Percentiles rank a stretch among this genome's conserved stretches.
Conservation (phyloP, 805 yeast species). For the Metschnikowia noctiluminum region DNA sequence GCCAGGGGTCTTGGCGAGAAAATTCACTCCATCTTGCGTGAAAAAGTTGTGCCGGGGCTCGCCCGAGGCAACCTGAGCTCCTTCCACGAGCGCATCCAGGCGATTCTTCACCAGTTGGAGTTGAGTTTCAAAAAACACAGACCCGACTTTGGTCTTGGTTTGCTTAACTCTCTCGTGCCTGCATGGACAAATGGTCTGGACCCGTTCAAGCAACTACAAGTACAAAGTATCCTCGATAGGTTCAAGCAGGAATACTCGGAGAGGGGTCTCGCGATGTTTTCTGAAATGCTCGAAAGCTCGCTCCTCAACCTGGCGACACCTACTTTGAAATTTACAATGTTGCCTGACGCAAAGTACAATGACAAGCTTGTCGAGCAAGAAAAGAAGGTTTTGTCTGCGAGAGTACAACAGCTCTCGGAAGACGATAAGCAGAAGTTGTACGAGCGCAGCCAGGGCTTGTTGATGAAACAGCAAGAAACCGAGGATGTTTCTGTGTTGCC, state of each 20-base stretch:
- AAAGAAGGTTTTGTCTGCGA: constrained; percentile 41
- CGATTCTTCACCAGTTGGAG: constrained; percentile 85
- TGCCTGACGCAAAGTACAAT: constrained; percentile 60
- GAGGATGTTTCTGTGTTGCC: constrained; percentile 84
- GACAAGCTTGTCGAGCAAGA: constrained; percentile 55
- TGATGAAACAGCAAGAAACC: constrained; percentile 58
- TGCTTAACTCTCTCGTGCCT: constrained; percentile 72
- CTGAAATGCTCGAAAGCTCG: constrained; percentile 52
- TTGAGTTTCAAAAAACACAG: constrained; percentile 79
- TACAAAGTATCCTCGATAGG: constrained; percentile 53
- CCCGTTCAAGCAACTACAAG: constrained; percentile 65
- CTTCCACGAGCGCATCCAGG: constrained; percentile 57
- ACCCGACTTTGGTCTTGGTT: constrained; percentile 82
- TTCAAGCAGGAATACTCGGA: constrained; percentile 60
- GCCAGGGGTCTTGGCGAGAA: constrained; percentile 47
- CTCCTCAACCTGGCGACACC: constrained; percentile 47
- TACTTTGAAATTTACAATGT: constrained; percentile 70
- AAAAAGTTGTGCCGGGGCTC: constrained; percentile 35
- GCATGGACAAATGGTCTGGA: constrained; percentile 83
- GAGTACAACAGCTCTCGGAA: constrained; percentile 44
- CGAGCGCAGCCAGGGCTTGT: constrained; percentile 57
- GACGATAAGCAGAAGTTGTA: constrained; percentile 56
- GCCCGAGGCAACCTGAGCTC: constrained; percentile 18
- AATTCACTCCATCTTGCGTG: constrained; percentile 45
- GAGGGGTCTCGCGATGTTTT: constrained; percentile 53